These are phyloP conservation scores for Cadophora luteo-olivacea DNA, from an alignment of 2,329 filamentous ascomycete species.

Conservation along the genomic window DNA sequence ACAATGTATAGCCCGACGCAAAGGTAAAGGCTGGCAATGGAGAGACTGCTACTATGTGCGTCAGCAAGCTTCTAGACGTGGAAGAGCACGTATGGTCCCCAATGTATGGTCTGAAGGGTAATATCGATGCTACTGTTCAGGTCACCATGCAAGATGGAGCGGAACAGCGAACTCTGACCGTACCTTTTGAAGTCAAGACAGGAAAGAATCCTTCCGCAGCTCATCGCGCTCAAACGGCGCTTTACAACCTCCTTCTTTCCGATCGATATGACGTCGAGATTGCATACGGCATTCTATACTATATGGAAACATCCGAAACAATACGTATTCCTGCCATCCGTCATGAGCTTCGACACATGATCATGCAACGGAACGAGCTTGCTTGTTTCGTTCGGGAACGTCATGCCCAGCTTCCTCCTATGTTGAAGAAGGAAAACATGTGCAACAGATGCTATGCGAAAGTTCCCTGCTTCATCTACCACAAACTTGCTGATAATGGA, in stretches of 20 bases:
- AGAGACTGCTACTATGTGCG: slow-evolving; percentile 78
- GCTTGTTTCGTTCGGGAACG: slow-evolving; percentile 85
- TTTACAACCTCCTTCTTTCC: slow-evolving; percentile 91
- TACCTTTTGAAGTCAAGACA: slow-evolving; percentile 96
- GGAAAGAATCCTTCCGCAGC: slow-evolving; percentile 82
- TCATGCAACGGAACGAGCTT: slow-evolving; percentile 91
- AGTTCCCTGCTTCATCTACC: slow-evolving; percentile 89
- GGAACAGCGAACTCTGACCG: slow-evolving; percentile 73
- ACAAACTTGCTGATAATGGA: slow-evolving; percentile 87
- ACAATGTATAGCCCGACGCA: slow-evolving; percentile 62
- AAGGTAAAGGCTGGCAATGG: slow-evolving; percentile 81
- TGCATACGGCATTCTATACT: slow-evolving; percentile 89
- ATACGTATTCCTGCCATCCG: slow-evolving; percentile 84
- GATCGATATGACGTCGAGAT: slow-evolving; percentile 96
- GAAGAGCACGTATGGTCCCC: slow-evolving; percentile 99
- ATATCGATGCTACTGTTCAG: slow-evolving; percentile 96
- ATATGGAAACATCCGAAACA: slow-evolving; percentile 89
- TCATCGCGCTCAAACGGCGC: slow-evolving; percentile 90
- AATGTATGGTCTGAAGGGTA: slow-evolving; percentile 95
- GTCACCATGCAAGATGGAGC: slow-evolving; percentile 77
- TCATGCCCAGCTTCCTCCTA: slow-evolving; percentile 79
- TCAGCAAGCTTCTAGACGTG: slow-evolving; percentile 93
- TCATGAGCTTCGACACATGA: slow-evolving; percentile 92
- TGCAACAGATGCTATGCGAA: slow-evolving; percentile 93
- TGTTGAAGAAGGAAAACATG: slow-evolving; percentile 81